Conservation (phyloP, 441 rosid species). For the Gossypium davidsonii region DNA sequence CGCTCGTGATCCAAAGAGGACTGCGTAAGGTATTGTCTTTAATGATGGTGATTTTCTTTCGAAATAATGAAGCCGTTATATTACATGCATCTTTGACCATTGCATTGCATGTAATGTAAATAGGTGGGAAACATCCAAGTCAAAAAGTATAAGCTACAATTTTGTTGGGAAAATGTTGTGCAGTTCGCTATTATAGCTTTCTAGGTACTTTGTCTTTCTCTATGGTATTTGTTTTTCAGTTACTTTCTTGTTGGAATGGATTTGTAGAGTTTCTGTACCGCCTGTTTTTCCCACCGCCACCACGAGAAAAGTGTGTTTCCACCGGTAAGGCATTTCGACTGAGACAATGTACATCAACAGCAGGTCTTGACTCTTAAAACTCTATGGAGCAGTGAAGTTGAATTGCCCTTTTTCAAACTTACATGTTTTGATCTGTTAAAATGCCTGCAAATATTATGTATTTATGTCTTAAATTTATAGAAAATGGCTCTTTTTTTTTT, state of each 20-base stretch:
- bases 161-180: slow-evolving; percentile 14
- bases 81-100: slow-evolving; percentile 12
- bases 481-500: not conserved
- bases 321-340: not conserved
- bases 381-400: not conserved
- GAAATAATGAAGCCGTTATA: slow-evolving; percentile 18
- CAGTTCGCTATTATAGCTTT: slow-evolving; percentile 11
- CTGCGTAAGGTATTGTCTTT: slow-evolving; percentile 26
- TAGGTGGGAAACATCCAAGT: slow-evolving; percentile 11
- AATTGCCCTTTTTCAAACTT: not conserved
- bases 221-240: not conserved
- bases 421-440: not conserved
- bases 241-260: slow-evolving; percentile 13
- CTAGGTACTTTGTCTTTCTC: not conserved
- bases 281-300: not conserved
- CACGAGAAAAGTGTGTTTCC: slow-evolving; percentile 11
- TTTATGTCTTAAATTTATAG: not conserved
- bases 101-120: slow-evolving; percentile 5
- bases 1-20: slow-evolving; percentile 72
- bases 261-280: slow-evolving; percentile 14
- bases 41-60: slow-evolving; percentile 22
- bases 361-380: not conserved
- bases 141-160: not conserved
- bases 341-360: not conserved
- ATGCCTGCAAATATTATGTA: not conserved